phyloP scores from a whole-genome alignment of 495 filamentous ascomycete species.

The Neurospora discreta region DNA sequence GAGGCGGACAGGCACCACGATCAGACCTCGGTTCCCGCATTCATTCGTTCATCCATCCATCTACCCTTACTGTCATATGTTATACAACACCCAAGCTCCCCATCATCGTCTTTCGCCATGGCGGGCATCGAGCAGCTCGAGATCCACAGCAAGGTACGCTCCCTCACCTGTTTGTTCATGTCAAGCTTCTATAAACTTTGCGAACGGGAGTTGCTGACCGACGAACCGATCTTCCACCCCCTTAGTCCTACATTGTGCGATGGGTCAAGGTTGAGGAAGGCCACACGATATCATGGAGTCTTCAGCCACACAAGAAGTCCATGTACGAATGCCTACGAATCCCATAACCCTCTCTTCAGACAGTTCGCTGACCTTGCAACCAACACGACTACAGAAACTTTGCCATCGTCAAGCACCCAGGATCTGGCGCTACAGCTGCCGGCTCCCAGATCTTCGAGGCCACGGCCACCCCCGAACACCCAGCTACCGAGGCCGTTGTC shows the following conservation, averaged over 20 bases:
- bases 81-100: neutral
- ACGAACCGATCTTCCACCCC: neutral
- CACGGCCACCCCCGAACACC: constrained; percentile 26
- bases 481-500: constrained; percentile 32
- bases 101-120: constrained; percentile 37
- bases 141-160: constrained; percentile 86
- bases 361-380: neutral
- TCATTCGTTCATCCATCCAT: neutral
- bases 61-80: neutral
- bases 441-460: constrained; percentile 38
- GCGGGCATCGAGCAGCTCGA: constrained; percentile 95
- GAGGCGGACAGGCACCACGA: neutral
- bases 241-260: constrained; percentile 88
- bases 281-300: constrained; percentile 93
- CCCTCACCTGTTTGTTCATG: neutral
- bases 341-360: neutral
- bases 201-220: neutral
- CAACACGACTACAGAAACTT: constrained; percentile 54
- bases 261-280: constrained; percentile 86
- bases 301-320: constrained; percentile 94
- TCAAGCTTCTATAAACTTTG: neutral
- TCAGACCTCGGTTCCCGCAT: neutral
- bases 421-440: constrained; percentile 47
- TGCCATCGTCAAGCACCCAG: constrained; percentile 93
- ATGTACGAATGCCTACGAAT: constrained; percentile 39